A percentile compares a stretch with the other conserved stretches of the same genome.
These are phyloP conservation scores for Cladophialophora carrionii DNA, from an alignment of 2,329 filamentous ascomycete species.

Conservation along the genomic window DNA sequence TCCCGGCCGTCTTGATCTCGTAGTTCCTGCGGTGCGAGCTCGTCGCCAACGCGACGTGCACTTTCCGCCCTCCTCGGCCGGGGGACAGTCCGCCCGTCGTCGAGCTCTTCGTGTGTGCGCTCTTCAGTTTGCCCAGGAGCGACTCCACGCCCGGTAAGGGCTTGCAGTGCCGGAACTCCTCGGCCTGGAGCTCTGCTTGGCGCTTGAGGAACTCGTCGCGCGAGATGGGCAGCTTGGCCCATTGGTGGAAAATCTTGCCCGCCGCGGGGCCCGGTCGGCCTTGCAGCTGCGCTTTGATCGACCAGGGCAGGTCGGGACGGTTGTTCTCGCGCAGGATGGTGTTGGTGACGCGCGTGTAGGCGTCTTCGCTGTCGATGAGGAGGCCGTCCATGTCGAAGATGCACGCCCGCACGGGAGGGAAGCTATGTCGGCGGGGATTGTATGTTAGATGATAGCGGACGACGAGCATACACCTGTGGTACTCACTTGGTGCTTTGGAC, in stretches of 20 bases:
- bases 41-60: conserved; percentile 85
- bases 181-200: conserved; percentile 65
- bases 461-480: background rate
- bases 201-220: conserved; percentile 67
- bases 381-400: conserved; percentile 99
- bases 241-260: conserved; percentile 69
- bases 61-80: conserved; percentile 47
- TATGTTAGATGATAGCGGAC: background rate
- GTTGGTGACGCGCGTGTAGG: conserved; percentile 84
- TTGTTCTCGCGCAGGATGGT: conserved; percentile 74
- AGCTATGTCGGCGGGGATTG: conserved; percentile 45
- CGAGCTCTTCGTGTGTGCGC: conserved; percentile 38
- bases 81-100: conserved; percentile 39
- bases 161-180: conserved; percentile 73
- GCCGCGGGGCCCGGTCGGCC: conserved; percentile 65
- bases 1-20: conserved; percentile 69
- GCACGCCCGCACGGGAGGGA: conserved; percentile 82
- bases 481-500: background rate
- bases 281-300: conserved; percentile 85
- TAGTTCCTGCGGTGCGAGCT: conserved; percentile 75
- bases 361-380: conserved; percentile 88
- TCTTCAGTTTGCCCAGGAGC: conserved; percentile 64
- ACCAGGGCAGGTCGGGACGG: conserved; percentile 80
- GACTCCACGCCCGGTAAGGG: conserved; percentile 76
- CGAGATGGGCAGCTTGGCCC: conserved; percentile 82